Base-by-base conservation (phyloP, 805 yeast genomes). In the Starmerella potacharoeniae region DNA sequence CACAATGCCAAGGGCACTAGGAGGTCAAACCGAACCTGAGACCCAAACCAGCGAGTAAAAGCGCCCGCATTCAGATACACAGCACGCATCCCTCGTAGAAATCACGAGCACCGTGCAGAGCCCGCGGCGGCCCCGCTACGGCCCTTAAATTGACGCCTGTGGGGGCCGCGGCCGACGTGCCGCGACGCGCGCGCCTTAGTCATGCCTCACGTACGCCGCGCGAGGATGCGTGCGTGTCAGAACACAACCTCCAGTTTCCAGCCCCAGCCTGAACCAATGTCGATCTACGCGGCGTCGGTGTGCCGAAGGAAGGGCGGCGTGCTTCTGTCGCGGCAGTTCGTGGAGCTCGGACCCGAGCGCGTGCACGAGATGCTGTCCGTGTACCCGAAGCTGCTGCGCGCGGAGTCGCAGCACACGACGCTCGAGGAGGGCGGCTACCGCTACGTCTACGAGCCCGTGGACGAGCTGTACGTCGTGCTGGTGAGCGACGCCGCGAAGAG, bases 281-380 rank as follows among this genome's bases (percentile, higher is more conserved):
- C 62, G 54, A 59, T 73, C 33, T 62, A 91, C 68, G 96, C 98
- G 53, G 97, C 96, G 49, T 86, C 96, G 44, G 86, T 93, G 64
- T 86, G 96, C 70, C 84, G 96, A 43, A 87, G 90, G 64, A 84
- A 88, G 56, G 98, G 98, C 56, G 91, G 89, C 65, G 86, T 96
- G 29, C 79, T 93, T 62, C 74, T 93, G 50, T 86, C 96, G 30
- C 81, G 99, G 67, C 97, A 89, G 73, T 93, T 91, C 73, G 79
- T 81, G 58, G 96, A 88, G 59, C 71, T 93, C 63, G 75, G 86
- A 49, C 83, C 83, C 66, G 95, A 90, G 65, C 77, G 95, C 62
- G 89, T 90, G 64, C 83, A 93, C 40, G 86, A 89, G 51, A 75
- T 93, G 58, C 74, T 93, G 66, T 83, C 96, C 33, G 84, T 82